Base-by-base conservation (phyloP, 1,284 basidiomycete species). In the Bothia castanella region DNA sequence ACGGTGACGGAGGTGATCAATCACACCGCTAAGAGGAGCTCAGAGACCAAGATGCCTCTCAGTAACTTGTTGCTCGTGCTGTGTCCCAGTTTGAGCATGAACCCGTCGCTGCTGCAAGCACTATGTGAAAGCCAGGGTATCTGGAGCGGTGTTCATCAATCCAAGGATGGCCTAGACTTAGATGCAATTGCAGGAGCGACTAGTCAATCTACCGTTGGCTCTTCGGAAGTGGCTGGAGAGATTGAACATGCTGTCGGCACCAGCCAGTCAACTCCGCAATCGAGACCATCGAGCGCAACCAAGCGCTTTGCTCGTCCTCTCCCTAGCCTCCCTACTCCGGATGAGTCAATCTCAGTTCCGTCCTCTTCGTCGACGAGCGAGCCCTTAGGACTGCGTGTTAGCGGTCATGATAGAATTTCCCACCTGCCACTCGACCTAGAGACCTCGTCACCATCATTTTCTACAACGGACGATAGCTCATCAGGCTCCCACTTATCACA, bases 31-130 rank as follows among this genome's bases (percentile, higher is more conserved):
- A 73, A 72, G 47, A 75, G 76, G 49, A 76, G 74, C 57, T 77
- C 75, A 56, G 79, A 81, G 61, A 92, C 88, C 31, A 89, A 88
- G 73, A 92, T 92, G 89, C 87, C 88, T 1, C 63, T 92, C 57
- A 85, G 83, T 63, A 92, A 92, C 62, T 66, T 92, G 56, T 69
- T 92, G 23, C 71, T 91, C 40, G 82, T 92, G 46, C 84, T 92
- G 63, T 89, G 85, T 58, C 89, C 89, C 25, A 91, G 85, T 61
- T 69, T 92, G 60, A 83, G 79, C 61, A 85, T 92, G 79, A 87
- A 76, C 49, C 87, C 89, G n/a, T 74, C 82, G 1, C 67, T 92
- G 37, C 68, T 92, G 56, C 78, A 83, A 49, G 78, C 83, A 19
- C 69, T 92, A 12, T 88, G 88, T 59, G 88, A 92, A 64, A 76